A percentile compares a stretch with the other conserved stretches of the same genome.
These are phyloP conservation scores for Tuber borchii DNA, from an alignment of 495 filamentous ascomycete species.

Conservation along the genomic window DNA sequence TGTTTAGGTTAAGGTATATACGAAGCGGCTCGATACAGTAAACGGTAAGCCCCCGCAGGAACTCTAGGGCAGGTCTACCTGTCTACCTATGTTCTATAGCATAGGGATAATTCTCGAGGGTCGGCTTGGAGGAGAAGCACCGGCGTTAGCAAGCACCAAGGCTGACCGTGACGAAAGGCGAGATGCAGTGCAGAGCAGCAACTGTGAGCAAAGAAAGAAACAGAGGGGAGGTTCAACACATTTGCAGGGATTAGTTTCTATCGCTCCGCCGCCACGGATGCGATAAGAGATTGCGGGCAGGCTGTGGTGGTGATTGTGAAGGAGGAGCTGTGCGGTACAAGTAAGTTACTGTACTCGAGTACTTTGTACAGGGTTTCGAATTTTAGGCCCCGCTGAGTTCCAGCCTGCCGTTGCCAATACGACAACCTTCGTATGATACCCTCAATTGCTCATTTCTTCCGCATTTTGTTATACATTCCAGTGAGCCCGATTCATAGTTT, in stretches of 20 bases:
- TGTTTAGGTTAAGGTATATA: not conserved
- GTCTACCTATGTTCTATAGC: not conserved
- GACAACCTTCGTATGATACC: not conserved
- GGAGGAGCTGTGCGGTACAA: not conserved
- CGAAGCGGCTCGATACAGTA: not conserved
- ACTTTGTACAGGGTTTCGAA: conserved; percentile 2
- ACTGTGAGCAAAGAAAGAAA: not conserved
- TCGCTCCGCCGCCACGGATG: not conserved
- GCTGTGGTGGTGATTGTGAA: not conserved
- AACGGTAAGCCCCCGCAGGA: not conserved
- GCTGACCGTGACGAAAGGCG: not conserved
- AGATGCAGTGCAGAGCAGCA: not conserved
- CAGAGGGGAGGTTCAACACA: not conserved
- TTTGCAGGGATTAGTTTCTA: conserved; percentile 2
- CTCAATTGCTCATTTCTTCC: not conserved
- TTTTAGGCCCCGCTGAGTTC: not conserved
- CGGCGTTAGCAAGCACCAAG: not conserved
- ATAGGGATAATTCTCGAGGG: not conserved
- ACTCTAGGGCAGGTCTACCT: not conserved
- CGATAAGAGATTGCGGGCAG: conserved; percentile 4
- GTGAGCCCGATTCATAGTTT: not conserved
- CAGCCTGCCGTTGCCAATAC: not conserved
- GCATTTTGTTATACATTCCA: not conserved
- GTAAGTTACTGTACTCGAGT: no score
- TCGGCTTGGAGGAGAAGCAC: not conserved